A percentile compares a stretch with the other conserved stretches of the same genome.
Evolutionary conservation across 2,329 filamentous ascomycete species (phyloP).

Genomic region (Coniochaeta pulveracea): DNA sequence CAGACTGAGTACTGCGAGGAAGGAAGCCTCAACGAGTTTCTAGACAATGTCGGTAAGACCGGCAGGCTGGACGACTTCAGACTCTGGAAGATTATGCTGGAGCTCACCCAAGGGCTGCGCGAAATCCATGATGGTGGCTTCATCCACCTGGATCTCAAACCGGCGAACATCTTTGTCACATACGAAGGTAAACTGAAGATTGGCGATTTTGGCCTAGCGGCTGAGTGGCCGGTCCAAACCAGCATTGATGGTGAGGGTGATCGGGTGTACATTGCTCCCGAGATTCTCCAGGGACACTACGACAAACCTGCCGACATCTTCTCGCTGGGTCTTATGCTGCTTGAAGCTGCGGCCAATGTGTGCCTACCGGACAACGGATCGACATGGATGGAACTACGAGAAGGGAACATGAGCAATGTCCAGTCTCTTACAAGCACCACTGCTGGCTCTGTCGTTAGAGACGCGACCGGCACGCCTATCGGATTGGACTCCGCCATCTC

Average conservation of each 20-base stretch:
- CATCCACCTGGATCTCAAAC: conserved; percentile 77
- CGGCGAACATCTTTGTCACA: conserved; percentile 72
- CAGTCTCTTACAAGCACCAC: conserved; percentile 78
- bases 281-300: conserved; percentile 76
- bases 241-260: conserved; percentile 87
- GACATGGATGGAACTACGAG: conserved; percentile 81
- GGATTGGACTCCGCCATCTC: conserved; percentile 19
- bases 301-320: conserved; percentile 92
- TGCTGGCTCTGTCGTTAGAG: conserved; percentile 58
- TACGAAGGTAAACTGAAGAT: conserved; percentile 78
- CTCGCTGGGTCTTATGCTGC: conserved; percentile 83
- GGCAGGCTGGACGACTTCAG: conserved; percentile 91
- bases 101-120: conserved; percentile 69
- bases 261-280: conserved; percentile 89
- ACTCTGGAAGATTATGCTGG: conserved; percentile 95
- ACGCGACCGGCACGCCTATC: conserved; percentile 61
- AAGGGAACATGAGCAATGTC: conserved; percentile 80
- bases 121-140: conserved; percentile 84
- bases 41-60: conserved; percentile 70
- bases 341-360: conserved; percentile 91
- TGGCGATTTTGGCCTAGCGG: conserved; percentile 76
- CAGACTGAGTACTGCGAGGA: conserved; percentile 97
- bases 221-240: conserved; percentile 62
- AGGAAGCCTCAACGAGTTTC: conserved; percentile 77
- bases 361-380: conserved; percentile 86